phyloP scores from a whole-genome alignment of 306 rosid species.

The Malus sieversii region DNA sequence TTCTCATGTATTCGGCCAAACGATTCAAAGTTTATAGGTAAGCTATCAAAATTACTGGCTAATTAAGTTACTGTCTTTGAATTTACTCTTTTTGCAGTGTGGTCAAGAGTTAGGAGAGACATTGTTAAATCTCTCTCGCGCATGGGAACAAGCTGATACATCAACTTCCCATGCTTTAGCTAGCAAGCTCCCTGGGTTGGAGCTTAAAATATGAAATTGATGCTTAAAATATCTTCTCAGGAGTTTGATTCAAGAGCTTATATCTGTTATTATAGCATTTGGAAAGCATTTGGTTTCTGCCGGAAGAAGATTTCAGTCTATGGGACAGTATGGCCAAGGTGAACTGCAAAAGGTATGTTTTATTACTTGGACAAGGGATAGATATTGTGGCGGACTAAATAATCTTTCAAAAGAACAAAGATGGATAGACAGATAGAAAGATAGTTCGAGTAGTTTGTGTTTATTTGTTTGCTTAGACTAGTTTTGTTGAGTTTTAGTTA shows the following conservation, averaged over 20 bases:
- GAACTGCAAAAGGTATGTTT: conserved; percentile 69
- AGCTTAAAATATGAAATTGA: conserved; percentile 11
- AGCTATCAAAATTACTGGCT: neutral
- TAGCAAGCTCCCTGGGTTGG: conserved; percentile 57
- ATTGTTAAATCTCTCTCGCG: conserved; percentile 72
- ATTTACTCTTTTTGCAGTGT: conserved; percentile 41
- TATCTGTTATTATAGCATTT: conserved; percentile 40
- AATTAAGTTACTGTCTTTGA: conserved; percentile 2
- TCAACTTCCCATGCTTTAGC: conserved; percentile 58
- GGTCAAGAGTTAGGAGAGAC: conserved; percentile 81
- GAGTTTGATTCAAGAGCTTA: conserved; percentile 19
- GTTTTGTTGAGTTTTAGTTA: no score
- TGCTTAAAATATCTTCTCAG: conserved; percentile 12
- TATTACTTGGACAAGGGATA: neutral
- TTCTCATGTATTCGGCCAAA: neutral
- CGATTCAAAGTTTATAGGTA: neutral
- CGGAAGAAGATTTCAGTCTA: conserved; percentile 85
- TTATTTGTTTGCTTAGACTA: no score
- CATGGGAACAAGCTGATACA: conserved; percentile 85
- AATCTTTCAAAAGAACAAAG: neutral
- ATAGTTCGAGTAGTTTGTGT: no score
- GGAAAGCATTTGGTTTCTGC: conserved; percentile 80
- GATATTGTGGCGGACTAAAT: neutral
- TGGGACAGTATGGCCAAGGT: conserved; percentile 94
- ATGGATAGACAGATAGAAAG: no score